Conservation (phyloP, 768 basidiomycete genomes). For the Leccinellum rugosiceps region DNA sequence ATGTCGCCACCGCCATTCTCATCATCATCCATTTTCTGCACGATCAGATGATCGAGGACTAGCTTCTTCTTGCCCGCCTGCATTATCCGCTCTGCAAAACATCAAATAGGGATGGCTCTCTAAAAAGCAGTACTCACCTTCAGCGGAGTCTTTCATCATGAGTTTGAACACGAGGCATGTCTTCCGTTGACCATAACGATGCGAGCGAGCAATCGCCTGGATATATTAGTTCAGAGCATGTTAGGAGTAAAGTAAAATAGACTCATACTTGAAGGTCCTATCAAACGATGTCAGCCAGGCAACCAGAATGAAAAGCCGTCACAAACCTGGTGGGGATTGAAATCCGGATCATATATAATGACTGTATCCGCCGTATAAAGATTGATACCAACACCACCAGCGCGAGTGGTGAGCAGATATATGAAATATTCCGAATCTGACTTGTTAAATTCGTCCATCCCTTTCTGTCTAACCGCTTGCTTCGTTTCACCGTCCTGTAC, state of each 20-base stretch:
- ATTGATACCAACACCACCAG: conserved; percentile 93
- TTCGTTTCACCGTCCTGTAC: conserved; percentile 85
- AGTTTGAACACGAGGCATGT: conserved; percentile 94
- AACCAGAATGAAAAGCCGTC: neutral
- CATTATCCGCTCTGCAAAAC: conserved; percentile 77
- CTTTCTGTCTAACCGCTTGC: conserved; percentile 81
- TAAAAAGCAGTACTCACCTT: conserved; percentile 48
- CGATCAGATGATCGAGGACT: conserved; percentile 90
- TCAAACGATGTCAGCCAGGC: conserved; percentile 8
- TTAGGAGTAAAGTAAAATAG: neutral
- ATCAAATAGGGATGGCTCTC: conserved; percentile 1
- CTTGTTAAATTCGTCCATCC: conserved; percentile 93
- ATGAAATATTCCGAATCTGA: conserved; percentile 85
- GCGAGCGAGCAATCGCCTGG: conserved; percentile 91
- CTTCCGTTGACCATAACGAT: conserved; percentile 94
- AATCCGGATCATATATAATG: conserved; percentile 93
- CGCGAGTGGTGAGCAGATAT: conserved; percentile 88
- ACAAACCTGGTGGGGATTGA: conserved; percentile 91
- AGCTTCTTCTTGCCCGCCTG: conserved; percentile 95
- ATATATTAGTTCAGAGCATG: conserved; percentile 6
- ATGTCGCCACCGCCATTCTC: conserved; percentile 76
- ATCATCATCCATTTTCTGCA: conserved; percentile 90
- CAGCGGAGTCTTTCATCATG: conserved; percentile 92
- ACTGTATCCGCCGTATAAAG: conserved; percentile 91
- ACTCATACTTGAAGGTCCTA: conserved; percentile 83